These are phyloP conservation scores for Fusarium pininemorale DNA, from an alignment of 2,329 filamentous ascomycete genomes.

Conservation along the genomic window DNA sequence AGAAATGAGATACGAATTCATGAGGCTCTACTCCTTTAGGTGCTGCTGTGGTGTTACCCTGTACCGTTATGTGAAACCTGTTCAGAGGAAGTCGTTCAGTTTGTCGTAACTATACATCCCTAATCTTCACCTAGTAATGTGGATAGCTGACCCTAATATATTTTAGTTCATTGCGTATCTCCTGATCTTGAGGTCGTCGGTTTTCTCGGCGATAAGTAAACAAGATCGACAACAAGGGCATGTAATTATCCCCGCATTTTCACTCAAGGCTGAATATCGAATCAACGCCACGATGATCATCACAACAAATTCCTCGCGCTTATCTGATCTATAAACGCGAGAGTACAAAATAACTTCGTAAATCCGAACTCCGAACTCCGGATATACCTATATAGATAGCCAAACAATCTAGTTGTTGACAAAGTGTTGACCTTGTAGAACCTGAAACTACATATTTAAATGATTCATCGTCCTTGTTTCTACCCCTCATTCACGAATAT, in stretches of 20 bases:
- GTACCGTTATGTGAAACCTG: background rate
- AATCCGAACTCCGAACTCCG: conserved; percentile 3
- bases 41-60: background rate
- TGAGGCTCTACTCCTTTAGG: background rate
- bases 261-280: background rate
- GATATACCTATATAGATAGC: background rate
- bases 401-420: background rate
- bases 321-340: background rate
- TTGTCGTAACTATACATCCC: too few relatives aligned
- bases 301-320: background rate
- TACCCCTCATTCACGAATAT: conserved; percentile 14
- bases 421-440: background rate
- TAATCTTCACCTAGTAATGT: background rate
- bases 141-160: too few relatives aligned
- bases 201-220: background rate
- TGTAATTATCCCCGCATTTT: background rate
- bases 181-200: background rate
- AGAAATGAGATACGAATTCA: conserved; percentile 15
- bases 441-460: background rate
- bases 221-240: background rate
- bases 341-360: background rate
- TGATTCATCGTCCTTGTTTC: conserved; percentile 3
- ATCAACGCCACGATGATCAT: background rate
- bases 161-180: background rate
- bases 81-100: background rate